Base-by-base conservation (phyloP, 768 basidiomycete species). In the Cystoderma amianthinum region DNA sequence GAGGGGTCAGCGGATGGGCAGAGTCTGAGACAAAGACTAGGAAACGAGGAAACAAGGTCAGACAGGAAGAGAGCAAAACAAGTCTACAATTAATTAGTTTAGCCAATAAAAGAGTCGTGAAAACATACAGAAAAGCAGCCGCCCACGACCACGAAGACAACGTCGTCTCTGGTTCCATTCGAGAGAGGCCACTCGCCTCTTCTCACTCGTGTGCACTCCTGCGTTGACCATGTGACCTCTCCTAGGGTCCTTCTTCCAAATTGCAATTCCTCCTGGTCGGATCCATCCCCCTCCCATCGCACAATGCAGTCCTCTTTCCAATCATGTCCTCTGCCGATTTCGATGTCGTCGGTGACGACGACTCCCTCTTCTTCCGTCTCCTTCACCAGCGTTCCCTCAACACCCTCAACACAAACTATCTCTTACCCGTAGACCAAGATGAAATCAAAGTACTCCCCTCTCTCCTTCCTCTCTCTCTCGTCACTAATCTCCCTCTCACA, bases 341-440 rank as follows among this genome's bases (percentile, higher is more conserved):
- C 16, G 20, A 22, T 20, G 9, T n/a, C 39, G 24, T 40, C 23
- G 13, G 21, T 24, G 64, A 68, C 40, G 71, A 78, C 56, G 67
- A 69, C 48, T 63, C 68, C 22, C 57, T 67, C 19, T 82, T 68
- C 59, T 85, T 83, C 51, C 72, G 71, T 40, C 53, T 60, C 11
- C 47, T 74, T 23, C 64, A 79, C 56, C 75, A 69, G 22, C 69
- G 81, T 36, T 64, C 59, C 34, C 67, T 83, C 58, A 80, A 74
- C 51, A 64, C 65, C 15, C 60, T 82, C 51, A 81, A 76, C 47
- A 52, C 53, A 17, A 61, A 63, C 6, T 85, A 85, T 53, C 62
- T 80, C 58, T 72, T 85, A 41, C 82, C 82, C 24, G 76, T 72
- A 3, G 82, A 85, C 57, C 59, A 69, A 22, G 82, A 83, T 38